These are phyloP conservation scores for Saccharomycopsis crataegensis DNA, from an alignment of 1,139 yeast species.

Conservation along the genomic window DNA sequence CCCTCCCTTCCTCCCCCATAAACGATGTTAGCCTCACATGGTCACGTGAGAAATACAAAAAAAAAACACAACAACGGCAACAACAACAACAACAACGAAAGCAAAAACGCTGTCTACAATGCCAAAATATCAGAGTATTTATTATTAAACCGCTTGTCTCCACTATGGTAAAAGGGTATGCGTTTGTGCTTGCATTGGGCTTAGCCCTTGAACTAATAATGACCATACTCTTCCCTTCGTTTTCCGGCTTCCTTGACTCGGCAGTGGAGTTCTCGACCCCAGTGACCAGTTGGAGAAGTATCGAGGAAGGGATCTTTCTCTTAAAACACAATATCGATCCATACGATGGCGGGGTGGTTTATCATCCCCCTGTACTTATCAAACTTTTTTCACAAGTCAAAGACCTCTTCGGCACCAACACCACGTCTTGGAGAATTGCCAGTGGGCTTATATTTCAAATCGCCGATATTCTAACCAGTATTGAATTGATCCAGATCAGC, in stretches of 20 bases:
- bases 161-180: too few species aligned
- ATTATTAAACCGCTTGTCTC: too few species aligned
- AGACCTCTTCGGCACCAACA: conserved; percentile 26
- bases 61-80: too few species aligned
- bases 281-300: conserved; percentile 32
- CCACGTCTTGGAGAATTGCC: conserved; percentile 3
- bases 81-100: too few species aligned
- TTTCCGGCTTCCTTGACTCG: conserved; percentile 35
- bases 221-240: conserved; percentile 25
- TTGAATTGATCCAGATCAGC: conserved; percentile 32
- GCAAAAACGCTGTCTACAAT: too few species aligned
- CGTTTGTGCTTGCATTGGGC: too few species aligned
- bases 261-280: conserved; percentile 71
- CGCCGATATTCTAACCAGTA: conserved; percentile 20
- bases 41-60: too few species aligned
- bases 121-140: too few species aligned
- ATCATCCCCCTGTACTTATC: conserved; percentile 72
- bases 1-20: too few species aligned
- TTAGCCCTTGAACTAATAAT: too few species aligned
- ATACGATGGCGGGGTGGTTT: conserved; percentile 81
- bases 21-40: too few species aligned
- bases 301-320: conserved; percentile 76
- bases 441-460: conserved; percentile 8
- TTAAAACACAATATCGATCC: conserved; percentile 53
- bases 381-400: conserved; percentile 22